Evolutionary conservation across 129 eudicot species (phyloP), one percentile per base, ranked within the genome.

Genomic region (carrot (Daucus carota)): DNA sequence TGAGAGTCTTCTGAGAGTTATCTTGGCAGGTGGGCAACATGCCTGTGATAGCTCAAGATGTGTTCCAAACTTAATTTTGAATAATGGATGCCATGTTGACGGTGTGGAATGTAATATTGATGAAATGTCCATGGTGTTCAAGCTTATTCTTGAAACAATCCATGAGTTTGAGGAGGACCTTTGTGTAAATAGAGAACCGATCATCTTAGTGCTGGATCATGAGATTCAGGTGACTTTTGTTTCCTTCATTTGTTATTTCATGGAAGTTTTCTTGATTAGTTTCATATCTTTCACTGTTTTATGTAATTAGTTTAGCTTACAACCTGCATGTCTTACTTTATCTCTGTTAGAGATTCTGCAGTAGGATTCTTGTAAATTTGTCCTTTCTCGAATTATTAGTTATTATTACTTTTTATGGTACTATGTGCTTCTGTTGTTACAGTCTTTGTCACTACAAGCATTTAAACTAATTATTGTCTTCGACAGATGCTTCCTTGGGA

Each of bases 401-500:
- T 34, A 34, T 8, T 29, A 60, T 3, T 28, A 28, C 18, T 29
- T 62, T 24, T 62, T 26, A 36, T 36, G 40, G 68, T 28, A 62
- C 3, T 28, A 54, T 54, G 62, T 54, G 33, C 20, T 66, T 66
- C n/a, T 69, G n/a, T 70, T 26, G 8, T 38, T 20, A 22, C 48
- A 70, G 14, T 20, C 48, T 15, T 33, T 70, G 73, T 41, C 50
- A n/a, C 17, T 41, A 16, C 8, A 13, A 70, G 74, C 74, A 41
- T n/a, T 10, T 78, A 45, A 24, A 41, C 4, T 38, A 72, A 75
- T 29, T 71, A 50, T 26, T 80, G 77, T 54, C 68, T 6, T 63
- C 5, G 76, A 62, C 97, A 95, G 99, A 95, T 91, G 99, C 92
- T 95, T 62, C 97, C 99, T 31, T 91, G 97, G 97, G 99, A 95